phyloP scores from a whole-genome alignment of 2,329 filamentous ascomycete species.

The Cladosporium velox region DNA sequence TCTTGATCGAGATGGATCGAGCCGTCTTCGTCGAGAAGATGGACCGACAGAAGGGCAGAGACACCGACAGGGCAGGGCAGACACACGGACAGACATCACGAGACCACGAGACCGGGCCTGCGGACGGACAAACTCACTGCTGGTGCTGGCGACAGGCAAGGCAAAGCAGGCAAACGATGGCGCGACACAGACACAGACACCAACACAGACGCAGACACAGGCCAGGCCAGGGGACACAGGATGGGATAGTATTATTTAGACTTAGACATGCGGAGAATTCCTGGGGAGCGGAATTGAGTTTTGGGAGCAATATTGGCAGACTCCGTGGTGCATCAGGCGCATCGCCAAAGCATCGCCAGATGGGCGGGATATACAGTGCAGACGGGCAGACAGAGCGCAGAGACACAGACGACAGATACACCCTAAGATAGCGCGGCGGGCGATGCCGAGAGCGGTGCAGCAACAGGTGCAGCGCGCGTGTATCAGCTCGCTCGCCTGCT shows the following conservation, averaged over 20 bases:
- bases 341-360: constrained; percentile 13
- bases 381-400: not conserved
- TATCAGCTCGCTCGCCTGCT: constrained; percentile 10
- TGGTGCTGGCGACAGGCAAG: not conserved
- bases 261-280: constrained; percentile 10
- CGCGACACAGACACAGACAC: not conserved
- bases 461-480: constrained; percentile 6
- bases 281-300: constrained; percentile 14
- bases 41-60: not conserved
- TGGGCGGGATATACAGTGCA: not conserved
- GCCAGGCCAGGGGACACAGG: not conserved
- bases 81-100: not conserved
- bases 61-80: not conserved
- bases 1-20: not conserved
- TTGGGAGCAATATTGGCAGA: not conserved
- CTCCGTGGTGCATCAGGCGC: too few species aligned
- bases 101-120: not conserved
- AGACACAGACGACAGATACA: not conserved
- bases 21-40: not conserved
- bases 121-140: not conserved
- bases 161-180: not conserved
- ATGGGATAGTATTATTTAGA: not conserved
- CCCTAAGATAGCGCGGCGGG: not conserved
- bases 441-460: constrained; percentile 1
- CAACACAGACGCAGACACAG: not conserved